These are phyloP conservation scores for Phyllosticta citriasiana DNA, from an alignment of 2,329 filamentous ascomycete species.

Conservation along the genomic window DNA sequence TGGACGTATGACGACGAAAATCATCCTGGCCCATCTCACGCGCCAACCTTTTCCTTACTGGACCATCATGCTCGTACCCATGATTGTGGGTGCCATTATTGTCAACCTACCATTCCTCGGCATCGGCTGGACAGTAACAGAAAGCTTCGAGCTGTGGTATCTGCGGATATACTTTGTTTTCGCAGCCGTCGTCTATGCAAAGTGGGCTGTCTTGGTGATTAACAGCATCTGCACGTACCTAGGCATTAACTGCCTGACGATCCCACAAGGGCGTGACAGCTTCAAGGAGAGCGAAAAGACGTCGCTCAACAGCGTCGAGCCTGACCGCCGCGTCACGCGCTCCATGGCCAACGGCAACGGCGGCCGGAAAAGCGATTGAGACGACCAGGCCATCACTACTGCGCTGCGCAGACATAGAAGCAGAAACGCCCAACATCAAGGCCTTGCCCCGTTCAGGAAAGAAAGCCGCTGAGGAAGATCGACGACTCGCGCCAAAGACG, in stretches of 20 bases:
- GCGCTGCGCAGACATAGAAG: not conserved
- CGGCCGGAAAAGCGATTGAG: constrained; percentile 5
- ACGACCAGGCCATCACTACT: no score
- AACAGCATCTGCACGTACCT: constrained; percentile 84
- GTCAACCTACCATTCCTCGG: constrained; percentile 74
- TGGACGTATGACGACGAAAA: constrained; percentile 96
- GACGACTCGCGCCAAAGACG: not conserved
- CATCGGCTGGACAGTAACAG: constrained; percentile 22
- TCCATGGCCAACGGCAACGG: constrained; percentile 6
- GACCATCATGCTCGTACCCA: constrained; percentile 81
- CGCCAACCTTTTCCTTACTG: constrained; percentile 92
- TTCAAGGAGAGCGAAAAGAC: constrained; percentile 19
- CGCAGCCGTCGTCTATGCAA: constrained; percentile 74
- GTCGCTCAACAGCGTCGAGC: not conserved
- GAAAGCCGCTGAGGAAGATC: no score
- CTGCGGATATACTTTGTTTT: constrained; percentile 78
- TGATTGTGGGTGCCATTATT: constrained; percentile 74
- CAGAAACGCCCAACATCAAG: not conserved
- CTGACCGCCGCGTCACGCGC: constrained; percentile 2
- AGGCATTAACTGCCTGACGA: constrained; percentile 90
- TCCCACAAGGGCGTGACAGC: constrained; percentile 35
- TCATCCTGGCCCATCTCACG: constrained; percentile 91
- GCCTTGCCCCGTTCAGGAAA: not conserved
- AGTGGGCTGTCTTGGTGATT: constrained; percentile 87
- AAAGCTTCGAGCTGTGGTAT: constrained; percentile 63